phyloP scores from a whole-genome alignment of 805 yeast genomes.

The Ogataea corticis region DNA sequence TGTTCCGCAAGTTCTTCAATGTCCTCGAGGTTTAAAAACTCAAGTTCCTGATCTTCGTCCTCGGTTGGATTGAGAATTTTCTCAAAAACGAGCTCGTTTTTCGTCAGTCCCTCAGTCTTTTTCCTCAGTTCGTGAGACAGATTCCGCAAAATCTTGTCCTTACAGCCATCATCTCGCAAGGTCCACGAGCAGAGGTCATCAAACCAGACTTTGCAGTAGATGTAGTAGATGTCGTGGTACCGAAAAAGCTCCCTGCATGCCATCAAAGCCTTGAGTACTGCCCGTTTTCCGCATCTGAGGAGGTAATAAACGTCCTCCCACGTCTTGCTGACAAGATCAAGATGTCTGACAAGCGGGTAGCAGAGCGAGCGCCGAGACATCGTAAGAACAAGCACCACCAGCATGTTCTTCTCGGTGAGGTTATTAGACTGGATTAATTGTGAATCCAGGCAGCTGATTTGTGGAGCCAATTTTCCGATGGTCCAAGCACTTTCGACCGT shows the following conservation, averaged over 20 bases:
- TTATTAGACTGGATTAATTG: conserved; percentile 44
- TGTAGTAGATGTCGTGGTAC: conserved; percentile 80
- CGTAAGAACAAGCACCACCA: conserved; percentile 58
- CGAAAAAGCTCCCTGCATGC: conserved; percentile 72
- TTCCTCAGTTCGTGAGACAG: conserved; percentile 65
- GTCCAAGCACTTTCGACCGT: conserved; percentile 94
- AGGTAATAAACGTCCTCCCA: conserved; percentile 76
- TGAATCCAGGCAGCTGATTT: conserved; percentile 69
- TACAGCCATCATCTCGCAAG: conserved; percentile 53
- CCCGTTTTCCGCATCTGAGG: conserved; percentile 68
- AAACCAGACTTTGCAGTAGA: conserved; percentile 72
- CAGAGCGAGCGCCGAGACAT: conserved; percentile 71
- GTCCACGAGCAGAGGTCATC: conserved; percentile 82
- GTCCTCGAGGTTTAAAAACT: conserved; percentile 51
- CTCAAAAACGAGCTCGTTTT: conserved; percentile 56
- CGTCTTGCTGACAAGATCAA: conserved; percentile 53
- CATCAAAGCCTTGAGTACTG: conserved; percentile 59
- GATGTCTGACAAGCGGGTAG: conserved; percentile 80
- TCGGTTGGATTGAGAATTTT: conserved; percentile 41
- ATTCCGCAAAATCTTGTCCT: conserved; percentile 57
- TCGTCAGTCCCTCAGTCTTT: conserved; percentile 39
- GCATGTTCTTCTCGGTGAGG: conserved; percentile 34
- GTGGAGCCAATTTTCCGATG: conserved; percentile 83
- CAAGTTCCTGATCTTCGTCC: conserved; percentile 38
- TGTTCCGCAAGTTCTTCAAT: conserved; percentile 60